phyloP scores from a whole-genome alignment of 1,284 basidiomycete species.

The Gymnopus androsaceus region DNA sequence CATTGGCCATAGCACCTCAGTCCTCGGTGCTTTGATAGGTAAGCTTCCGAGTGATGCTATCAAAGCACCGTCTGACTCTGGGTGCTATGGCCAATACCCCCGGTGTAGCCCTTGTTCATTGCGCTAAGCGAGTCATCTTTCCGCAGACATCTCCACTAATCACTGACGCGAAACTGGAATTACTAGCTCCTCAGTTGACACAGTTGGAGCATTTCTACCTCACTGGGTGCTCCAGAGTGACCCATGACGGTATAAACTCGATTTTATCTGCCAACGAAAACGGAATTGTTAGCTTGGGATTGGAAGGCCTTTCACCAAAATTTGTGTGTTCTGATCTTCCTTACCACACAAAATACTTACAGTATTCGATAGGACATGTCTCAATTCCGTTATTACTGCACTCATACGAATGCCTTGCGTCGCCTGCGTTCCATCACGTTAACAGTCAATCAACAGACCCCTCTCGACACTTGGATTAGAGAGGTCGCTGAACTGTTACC shows the following conservation, averaged over 20 bases:
- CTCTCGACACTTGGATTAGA: constrained; percentile 42
- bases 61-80: too few relatives aligned
- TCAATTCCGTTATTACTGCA: constrained; percentile 44
- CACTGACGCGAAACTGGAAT: constrained; percentile 53
- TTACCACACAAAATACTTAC: constrained; percentile 5
- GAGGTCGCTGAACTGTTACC: constrained; percentile 48
- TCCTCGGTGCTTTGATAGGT: too few relatives aligned
- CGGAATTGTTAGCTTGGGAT: constrained; percentile 53
- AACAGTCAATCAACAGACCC: constrained; percentile 43
- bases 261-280: constrained; percentile 43
- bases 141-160: constrained; percentile 54
- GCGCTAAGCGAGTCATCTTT: constrained; percentile 8
- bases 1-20: too few relatives aligned
- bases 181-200: constrained; percentile 47
- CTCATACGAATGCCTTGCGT: constrained; percentile 36
- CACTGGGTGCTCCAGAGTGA: constrained; percentile 69
- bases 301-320: constrained; percentile 62
- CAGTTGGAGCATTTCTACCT: constrained; percentile 58
- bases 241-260: constrained; percentile 56
- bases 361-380: constrained; percentile 50
- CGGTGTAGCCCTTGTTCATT: constrained; percentile 2
- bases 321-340: constrained; percentile 48
- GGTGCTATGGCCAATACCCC: too few relatives aligned
- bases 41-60: too few relatives aligned
- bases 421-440: constrained; percentile 59